phyloP scores from a whole-genome alignment of 2,329 filamentous ascomycete genomes.

The Ophiobolus disseminans region DNA sequence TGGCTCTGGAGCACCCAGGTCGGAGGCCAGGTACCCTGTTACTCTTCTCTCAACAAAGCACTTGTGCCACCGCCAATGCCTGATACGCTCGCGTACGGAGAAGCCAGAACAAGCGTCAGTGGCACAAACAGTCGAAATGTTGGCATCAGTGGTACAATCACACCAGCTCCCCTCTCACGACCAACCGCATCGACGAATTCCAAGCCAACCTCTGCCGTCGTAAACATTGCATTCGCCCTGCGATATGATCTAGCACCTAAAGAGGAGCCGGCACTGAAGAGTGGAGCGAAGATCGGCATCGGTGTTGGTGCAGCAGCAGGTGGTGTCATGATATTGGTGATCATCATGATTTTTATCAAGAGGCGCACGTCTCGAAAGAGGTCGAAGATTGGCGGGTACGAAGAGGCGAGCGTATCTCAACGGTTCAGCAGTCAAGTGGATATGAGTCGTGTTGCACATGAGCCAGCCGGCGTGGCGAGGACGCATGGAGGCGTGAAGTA shows the following conservation, averaged over 20 bases:
- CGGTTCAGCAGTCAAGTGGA: constrained; percentile 16
- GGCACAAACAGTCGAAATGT: not conserved
- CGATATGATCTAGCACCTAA: constrained; percentile 29
- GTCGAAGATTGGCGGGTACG: constrained; percentile 5
- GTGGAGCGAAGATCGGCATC: constrained; percentile 31
- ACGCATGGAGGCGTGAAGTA: constrained; percentile 19
- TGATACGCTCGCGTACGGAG: constrained; percentile 9
- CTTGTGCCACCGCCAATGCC: constrained; percentile 19
- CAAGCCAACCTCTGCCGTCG: constrained; percentile 27
- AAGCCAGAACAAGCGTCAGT: not conserved
- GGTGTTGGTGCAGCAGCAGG: constrained; percentile 20
- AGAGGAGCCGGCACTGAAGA: constrained; percentile 14
- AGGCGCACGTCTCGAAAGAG: constrained; percentile 6
- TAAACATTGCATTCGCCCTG: constrained; percentile 38
- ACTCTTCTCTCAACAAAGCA: constrained; percentile 15
- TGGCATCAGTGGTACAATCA: not conserved
- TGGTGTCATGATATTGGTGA: constrained; percentile 9
- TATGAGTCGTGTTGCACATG: constrained; percentile 21
- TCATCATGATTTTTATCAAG: constrained; percentile 16
- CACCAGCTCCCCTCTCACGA: not conserved
- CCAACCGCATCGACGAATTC: constrained; percentile 10
- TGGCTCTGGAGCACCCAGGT: constrained; percentile 28
- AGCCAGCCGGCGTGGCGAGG: constrained; percentile 11
- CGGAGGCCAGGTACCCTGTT: constrained; percentile 40
- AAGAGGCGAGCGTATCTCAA: constrained; percentile 6